phyloP scores from a whole-genome alignment of 1,284 basidiomycete species.

The Abortiporus biennis region DNA sequence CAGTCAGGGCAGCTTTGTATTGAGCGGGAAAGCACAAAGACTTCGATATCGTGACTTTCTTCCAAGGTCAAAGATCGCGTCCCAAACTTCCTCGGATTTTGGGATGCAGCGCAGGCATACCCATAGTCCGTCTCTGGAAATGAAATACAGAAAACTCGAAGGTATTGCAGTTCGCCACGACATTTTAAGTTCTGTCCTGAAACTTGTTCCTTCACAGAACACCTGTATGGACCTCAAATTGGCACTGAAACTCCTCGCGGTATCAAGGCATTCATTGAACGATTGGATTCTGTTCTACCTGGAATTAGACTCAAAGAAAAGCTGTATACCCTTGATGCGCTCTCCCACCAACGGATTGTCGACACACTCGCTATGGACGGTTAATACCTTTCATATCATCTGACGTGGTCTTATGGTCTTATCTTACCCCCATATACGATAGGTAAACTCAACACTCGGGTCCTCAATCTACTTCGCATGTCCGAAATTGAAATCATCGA shows the following conservation, averaged over 20 bases:
- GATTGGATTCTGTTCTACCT: conserved; percentile 35
- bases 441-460: conserved; percentile 20
- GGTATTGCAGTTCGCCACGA: conserved; percentile 14
- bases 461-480: conserved; percentile 19
- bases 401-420: not conserved
- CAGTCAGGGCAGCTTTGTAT: conserved; percentile 41
- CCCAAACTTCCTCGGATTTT: conserved; percentile 2
- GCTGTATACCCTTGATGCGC: conserved; percentile 23
- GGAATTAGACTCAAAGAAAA: conserved; percentile 40
- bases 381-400: conserved; percentile 13
- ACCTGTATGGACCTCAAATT: conserved; percentile 33
- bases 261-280: conserved; percentile 27
- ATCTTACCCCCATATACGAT: not conserved
- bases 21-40: conserved; percentile 33
- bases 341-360: conserved; percentile 37
- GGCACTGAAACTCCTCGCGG: conserved; percentile 37
- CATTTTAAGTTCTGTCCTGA: not conserved
- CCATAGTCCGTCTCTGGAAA: not conserved
- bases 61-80: conserved; percentile 2
- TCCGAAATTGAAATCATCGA: conserved; percentile 21
- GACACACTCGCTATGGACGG: conserved; percentile 38
- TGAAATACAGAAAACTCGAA: conserved; percentile 19
- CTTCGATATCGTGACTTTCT: conserved; percentile 27
- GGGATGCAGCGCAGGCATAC: not conserved
- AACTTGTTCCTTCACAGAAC: conserved; percentile 21